These are phyloP conservation scores for Pelargonium citronellum DNA, from an alignment of 441 rosid species.

Conservation along the genomic window DNA sequence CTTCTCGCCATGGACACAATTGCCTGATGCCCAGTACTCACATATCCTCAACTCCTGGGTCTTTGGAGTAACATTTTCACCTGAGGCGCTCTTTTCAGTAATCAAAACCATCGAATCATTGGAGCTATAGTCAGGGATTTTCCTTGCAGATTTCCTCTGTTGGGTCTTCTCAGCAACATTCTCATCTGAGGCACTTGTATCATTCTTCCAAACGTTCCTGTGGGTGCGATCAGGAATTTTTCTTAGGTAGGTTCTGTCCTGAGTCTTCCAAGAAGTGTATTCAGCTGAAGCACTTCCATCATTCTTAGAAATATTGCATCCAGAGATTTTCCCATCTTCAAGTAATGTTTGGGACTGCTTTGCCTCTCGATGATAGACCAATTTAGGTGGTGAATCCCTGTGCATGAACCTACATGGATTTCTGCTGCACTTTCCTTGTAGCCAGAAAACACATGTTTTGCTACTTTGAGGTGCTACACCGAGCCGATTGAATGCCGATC, in stretches of 20 bases:
- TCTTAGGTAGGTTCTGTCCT: no score
- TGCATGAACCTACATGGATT: slow-evolving; percentile 19
- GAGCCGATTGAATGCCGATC: no score
- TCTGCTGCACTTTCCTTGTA: slow-evolving; percentile 18
- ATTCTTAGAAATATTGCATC: no score
- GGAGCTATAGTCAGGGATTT: neutral
- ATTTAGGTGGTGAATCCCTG: neutral
- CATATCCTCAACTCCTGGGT: slow-evolving; percentile 19
- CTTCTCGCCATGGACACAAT: slow-evolving; percentile 41
- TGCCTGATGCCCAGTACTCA: slow-evolving; percentile 39
- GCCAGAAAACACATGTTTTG: neutral
- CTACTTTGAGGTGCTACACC: neutral
- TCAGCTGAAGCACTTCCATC: neutral
- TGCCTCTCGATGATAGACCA: neutral
- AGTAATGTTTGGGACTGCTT: neutral
- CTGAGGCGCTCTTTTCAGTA: slow-evolving; percentile 11
- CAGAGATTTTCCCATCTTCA: neutral
- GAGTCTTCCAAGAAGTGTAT: no score
- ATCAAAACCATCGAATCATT: neutral
- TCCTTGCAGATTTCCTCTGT: neutral
- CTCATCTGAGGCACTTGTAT: no score
- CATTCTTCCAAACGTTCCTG: no score
- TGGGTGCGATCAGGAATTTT: no score
- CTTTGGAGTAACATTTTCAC: slow-evolving; percentile 12
- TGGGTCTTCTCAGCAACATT: no score